Conservation (phyloP, 208 protist species). For the Trypanosoma platydactyli region DNA sequence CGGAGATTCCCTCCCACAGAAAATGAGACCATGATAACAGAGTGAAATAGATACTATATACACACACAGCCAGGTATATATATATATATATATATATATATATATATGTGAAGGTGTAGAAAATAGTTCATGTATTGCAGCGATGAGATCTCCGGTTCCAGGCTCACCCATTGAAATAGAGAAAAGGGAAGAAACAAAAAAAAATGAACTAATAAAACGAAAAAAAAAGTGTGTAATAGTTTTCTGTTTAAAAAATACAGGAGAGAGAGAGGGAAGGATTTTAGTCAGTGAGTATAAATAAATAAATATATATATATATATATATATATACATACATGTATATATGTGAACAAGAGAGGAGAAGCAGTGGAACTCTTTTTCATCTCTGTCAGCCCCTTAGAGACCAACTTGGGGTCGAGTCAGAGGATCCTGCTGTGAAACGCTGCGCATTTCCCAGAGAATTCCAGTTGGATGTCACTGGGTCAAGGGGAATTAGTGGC, state of each 20-base stretch:
- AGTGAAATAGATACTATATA: constrained; percentile 8
- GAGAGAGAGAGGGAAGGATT: too few species aligned
- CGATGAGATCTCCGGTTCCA: background rate
- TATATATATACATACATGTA: background rate
- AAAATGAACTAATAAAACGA: too few species aligned
- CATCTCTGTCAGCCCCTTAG: constrained; percentile 16
- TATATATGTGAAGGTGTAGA: background rate
- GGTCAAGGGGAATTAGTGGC: constrained; percentile 37
- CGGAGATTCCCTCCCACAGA: background rate
- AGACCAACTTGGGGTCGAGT: constrained; percentile 44
- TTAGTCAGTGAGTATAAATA: background rate
- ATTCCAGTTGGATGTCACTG: constrained; percentile 21
- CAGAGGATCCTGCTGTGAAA: constrained; percentile 29
- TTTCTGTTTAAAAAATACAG: too few species aligned
- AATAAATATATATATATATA: background rate
- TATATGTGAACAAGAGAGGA: too few species aligned
- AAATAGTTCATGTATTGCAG: background rate
- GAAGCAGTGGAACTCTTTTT: background rate
- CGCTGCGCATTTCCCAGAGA: background rate
- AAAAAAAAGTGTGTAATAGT: too few species aligned
- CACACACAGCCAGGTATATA: background rate
- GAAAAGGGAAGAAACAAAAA: background rate
- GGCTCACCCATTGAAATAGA: background rate
- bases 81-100: constrained; percentile 10
- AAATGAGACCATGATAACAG: background rate